Base-by-base conservation (phyloP, 306 rosid genomes). In the Alnus glutinosa region DNA sequence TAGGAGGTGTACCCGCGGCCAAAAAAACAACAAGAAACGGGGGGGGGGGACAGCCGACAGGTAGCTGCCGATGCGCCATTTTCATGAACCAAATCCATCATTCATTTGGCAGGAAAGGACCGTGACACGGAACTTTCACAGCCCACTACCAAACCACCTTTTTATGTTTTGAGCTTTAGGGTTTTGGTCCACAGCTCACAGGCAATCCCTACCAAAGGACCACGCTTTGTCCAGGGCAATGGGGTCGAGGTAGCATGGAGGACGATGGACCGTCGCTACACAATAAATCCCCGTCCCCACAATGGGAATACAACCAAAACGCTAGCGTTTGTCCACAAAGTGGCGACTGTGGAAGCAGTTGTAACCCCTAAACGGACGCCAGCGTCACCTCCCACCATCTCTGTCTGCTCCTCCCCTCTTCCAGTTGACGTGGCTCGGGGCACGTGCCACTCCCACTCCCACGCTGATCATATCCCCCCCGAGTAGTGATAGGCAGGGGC, bases 291-390 rank as follows among this genome's bases (percentile, higher is more conserved):
- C 7, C 30, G 30, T 55, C 61, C 61, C 61, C 61, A 55, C 61
- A 34, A 42, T 5, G 6, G 14, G 36, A 15, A 36, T 7, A 2
- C 4, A 68, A 18, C 48, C 48, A 42, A 2, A 47, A 36, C 28
- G 72, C 28, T 19, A 63, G 39, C 32, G 61, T 67, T 63, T 50
- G 70, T 63, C 46, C 70, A 15, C 48, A 48, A 9, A 42, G 18
- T 14, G 59, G 73, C 7, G 50, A 58, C 9, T 36, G 78, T 50
- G 50, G 85, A 68, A 82, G 85, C 78, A 82, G 85, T 77, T 82
- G 81, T 11, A 77, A 72, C 77, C 64, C 32, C 73, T 19, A 44
- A 76, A 63, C 83, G 51, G 79, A 74, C 18, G 64, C 58, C 48
- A 61, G 8, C 81, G 72, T 81, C 85, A 61, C 64, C 49, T 47